phyloP scores from a whole-genome alignment of 192 early-diverging fungal species.

The Allomyces macrogynus region DNA sequence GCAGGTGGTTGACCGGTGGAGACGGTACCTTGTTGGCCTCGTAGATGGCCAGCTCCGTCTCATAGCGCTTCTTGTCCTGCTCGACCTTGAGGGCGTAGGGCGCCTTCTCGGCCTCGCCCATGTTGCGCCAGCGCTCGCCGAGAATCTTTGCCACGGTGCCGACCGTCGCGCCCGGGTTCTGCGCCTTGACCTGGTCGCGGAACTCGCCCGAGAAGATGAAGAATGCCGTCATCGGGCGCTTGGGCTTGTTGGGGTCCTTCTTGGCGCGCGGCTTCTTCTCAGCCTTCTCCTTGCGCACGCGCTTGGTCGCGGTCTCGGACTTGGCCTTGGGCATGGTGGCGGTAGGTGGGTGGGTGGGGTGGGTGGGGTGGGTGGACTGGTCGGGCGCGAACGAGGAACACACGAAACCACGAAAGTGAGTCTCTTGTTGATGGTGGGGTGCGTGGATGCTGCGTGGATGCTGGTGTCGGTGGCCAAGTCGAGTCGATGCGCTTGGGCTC shows the following conservation, averaged over 20 bases:
- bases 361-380: too few species aligned
- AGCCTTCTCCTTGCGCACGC: slow-evolving; percentile 20
- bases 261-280: slow-evolving; percentile 31
- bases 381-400: too few species aligned
- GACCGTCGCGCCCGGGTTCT: slow-evolving; percentile 55
- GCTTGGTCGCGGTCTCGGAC: slow-evolving; percentile 8
- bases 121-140: slow-evolving; percentile 44
- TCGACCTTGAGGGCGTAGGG: neutral
- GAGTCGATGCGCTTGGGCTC: too few species aligned
- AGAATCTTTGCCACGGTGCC: slow-evolving; percentile 49
- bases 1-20: too few species aligned
- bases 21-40: neutral
- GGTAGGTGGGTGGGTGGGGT: too few species aligned
- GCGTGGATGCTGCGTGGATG: too few species aligned
- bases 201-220: slow-evolving; percentile 76
- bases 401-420: slow-evolving; percentile 1
- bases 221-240: slow-evolving; percentile 78
- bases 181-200: slow-evolving; percentile 50
- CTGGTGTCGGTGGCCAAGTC: too few species aligned
- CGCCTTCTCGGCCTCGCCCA: slow-evolving; percentile 19
- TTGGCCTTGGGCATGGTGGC: slow-evolving; percentile 17
- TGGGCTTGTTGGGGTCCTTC: slow-evolving; percentile 81
- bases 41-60: neutral
- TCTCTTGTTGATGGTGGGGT: slow-evolving; percentile 1
- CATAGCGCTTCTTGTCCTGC: neutral